These are phyloP conservation scores for Ophiostoma himal-ulmi DNA, from an alignment of 2,329 filamentous ascomycete genomes.

Conservation along the genomic window DNA sequence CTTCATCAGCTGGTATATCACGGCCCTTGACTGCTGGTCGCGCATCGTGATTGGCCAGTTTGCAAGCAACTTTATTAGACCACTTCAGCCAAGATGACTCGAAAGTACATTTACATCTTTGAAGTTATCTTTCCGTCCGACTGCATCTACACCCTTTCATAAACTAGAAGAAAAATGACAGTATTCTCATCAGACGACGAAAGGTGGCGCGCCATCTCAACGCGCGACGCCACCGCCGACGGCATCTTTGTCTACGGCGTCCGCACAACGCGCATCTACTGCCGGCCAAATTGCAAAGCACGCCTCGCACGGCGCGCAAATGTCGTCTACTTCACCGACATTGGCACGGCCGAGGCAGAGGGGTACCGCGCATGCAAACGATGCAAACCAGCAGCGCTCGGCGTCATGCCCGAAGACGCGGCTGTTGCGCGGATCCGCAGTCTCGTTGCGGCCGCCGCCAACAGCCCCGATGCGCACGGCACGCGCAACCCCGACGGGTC, in stretches of 20 bases:
- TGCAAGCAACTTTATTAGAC: conserved; percentile 5
- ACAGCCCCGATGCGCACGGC: conserved; percentile 25
- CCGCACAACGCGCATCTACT: conserved; percentile 48
- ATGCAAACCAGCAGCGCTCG: conserved; percentile 42
- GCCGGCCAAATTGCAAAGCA: conserved; percentile 55
- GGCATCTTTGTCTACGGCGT: conserved; percentile 42
- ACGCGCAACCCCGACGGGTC: conserved; percentile 22
- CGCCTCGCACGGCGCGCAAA: conserved; percentile 57
- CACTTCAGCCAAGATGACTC: not conserved
- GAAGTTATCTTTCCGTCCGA: too few relatives aligned
- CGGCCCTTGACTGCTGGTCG: not conserved
- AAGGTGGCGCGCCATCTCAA: conserved; percentile 35
- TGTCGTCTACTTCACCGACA: conserved; percentile 47
- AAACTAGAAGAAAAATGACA: not conserved
- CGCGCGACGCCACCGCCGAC: conserved; percentile 35
- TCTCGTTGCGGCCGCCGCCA: conserved; percentile 28
- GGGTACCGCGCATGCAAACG: conserved; percentile 55
- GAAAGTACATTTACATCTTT: not conserved
- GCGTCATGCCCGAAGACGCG: conserved; percentile 39
- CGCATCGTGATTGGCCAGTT: not conserved
- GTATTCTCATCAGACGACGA: not conserved
- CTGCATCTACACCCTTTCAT: too few relatives aligned
- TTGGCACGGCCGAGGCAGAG: conserved; percentile 40
- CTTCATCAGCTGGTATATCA: not conserved
- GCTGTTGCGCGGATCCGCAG: conserved; percentile 40